Conservation (phyloP, 495 filamentous ascomycete species). For the Hypoxylon perforatum region DNA sequence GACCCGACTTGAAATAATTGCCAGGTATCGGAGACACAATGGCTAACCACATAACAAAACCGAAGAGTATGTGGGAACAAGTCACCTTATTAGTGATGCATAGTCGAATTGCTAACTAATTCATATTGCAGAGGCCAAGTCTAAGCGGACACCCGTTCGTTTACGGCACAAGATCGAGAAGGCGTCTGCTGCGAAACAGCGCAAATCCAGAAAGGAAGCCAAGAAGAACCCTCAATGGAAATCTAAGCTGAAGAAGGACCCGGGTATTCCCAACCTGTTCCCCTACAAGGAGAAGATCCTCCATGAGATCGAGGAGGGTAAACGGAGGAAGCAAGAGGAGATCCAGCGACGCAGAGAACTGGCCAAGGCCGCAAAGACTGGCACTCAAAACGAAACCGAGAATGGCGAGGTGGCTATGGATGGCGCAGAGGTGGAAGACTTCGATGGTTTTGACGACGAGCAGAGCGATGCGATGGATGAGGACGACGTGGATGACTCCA, state of each 20-base stretch:
- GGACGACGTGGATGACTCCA: constrained; percentile 65
- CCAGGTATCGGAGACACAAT: constrained; percentile 40
- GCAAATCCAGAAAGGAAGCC: constrained; percentile 85
- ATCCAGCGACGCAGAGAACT: constrained; percentile 73
- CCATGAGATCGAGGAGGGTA: constrained; percentile 90
- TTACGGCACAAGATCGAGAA: constrained; percentile 97
- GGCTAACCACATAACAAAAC: constrained; percentile 63
- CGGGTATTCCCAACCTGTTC: constrained; percentile 96
- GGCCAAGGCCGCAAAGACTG: constrained; percentile 70
- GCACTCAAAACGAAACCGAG: constrained; percentile 51
- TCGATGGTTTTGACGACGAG: constrained; percentile 61
- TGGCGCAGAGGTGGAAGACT: constrained; percentile 57
- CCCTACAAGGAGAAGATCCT: constrained; percentile 97
- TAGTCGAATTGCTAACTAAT: constrained; percentile 18
- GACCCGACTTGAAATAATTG: constrained; percentile 8
- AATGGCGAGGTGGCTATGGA: constrained; percentile 55
- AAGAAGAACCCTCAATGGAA: constrained; percentile 98
- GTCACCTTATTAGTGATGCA: not conserved
- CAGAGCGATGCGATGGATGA: constrained; percentile 58
- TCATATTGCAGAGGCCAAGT: constrained; percentile 78
- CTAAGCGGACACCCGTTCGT: constrained; percentile 89
- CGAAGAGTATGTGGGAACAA: constrained; percentile 56
- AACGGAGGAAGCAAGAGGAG: constrained; percentile 83
- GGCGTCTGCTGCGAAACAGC: constrained; percentile 87
- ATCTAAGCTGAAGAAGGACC: constrained; percentile 93